Evolutionary conservation across 2,329 filamentous ascomycete species (phyloP).

Genomic region (Botrytis aclada): DNA sequence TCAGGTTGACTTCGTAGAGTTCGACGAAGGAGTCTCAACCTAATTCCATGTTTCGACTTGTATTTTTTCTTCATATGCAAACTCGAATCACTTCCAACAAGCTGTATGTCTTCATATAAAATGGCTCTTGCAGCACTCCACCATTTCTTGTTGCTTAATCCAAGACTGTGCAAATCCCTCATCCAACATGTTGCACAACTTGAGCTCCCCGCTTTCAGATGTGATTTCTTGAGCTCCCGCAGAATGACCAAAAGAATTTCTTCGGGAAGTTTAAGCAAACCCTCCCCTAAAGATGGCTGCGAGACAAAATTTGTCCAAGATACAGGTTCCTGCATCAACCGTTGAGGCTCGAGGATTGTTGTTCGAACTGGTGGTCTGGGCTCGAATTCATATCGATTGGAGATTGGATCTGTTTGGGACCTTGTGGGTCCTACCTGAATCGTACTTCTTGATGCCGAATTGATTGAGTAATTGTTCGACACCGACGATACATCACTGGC

Average conservation of each 20-base stretch:
- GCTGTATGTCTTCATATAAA: slow-evolving; percentile 54
- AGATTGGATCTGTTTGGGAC: slow-evolving; percentile 22
- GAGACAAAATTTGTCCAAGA: slow-evolving; percentile 19
- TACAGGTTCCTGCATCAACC: slow-evolving; percentile 21
- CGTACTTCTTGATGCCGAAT: slow-evolving; percentile 17
- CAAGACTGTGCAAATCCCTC: slow-evolving; percentile 55
- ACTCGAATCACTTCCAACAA: slow-evolving; percentile 54
- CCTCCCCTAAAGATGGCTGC: slow-evolving; percentile 44
- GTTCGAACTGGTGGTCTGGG: slow-evolving; percentile 16
- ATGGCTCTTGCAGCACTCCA: slow-evolving; percentile 44
- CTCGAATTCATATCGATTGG: slow-evolving; percentile 23
- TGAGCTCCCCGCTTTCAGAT: slow-evolving; percentile 46
- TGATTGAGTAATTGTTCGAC: background rate
- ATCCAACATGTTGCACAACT: slow-evolving; percentile 66
- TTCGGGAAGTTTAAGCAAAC: slow-evolving; percentile 54
- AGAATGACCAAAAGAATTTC: slow-evolving; percentile 59
- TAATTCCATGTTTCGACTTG: slow-evolving; percentile 51
- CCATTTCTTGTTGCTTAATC: slow-evolving; percentile 51
- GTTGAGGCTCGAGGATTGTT: slow-evolving; percentile 9
- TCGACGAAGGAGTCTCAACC: slow-evolving; percentile 55
- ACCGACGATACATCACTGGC: slow-evolving; percentile 29
- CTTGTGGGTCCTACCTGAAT: slow-evolving; percentile 25
- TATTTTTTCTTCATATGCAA: slow-evolving; percentile 53
- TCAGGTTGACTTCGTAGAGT: slow-evolving; percentile 53
- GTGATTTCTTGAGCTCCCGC: slow-evolving; percentile 50